Base-by-base conservation (phyloP, 139 green algal species). In the Medakamo hakoo region DNA sequence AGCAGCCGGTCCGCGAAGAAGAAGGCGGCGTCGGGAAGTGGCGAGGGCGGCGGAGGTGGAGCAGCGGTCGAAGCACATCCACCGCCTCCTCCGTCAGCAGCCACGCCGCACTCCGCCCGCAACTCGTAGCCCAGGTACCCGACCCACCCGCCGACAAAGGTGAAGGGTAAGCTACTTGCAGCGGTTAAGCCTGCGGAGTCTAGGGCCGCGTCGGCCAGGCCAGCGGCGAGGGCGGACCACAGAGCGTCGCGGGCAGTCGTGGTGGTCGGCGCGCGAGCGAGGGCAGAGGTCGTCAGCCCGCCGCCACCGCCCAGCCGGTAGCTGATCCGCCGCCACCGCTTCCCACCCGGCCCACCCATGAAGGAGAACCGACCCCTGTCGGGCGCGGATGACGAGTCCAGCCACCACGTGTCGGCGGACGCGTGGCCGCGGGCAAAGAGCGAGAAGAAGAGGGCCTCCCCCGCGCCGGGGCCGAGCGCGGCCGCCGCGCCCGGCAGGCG, bases 101-200 rank as follows among this genome's bases (percentile, higher is more conserved):
- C 21, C 0, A 71, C 80, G 0, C 81, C 82, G 66, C 82, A 89
- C 80, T 94, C 80, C 0, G 76, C 80, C 70, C 93, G 93, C 5
- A 98, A 80, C 74, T 99, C 93, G 71, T 96, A 98, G 4, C 90
- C 92, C n/a, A 97, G 67, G 74, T 94, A 97, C 20, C 92, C 92
- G 14, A 97, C 87, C 27, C 85, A 83, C 1, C 92, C 92, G 26
- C 92, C 87, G 76, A 52, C 80, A 89, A 60, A 98, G 96, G 71
- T 96, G 82, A 69, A 97, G 97, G 0, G 91, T 91, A 63, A 97
- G 80, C 22, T n/a, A n/a, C n/a, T n/a, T n/a, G n/a, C n/a, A n/a
- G n/a, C n/a, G n/a, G n/a, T n/a, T n/a, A n/a, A n/a, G n/a, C n/a
- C n/a, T n/a, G n/a, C n/a, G n/a, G n/a, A n/a, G 28, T n/a, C 30